Evolutionary conservation across 345 rosid species (phyloP).

Genomic region (Cardamine resedifolia): DNA sequence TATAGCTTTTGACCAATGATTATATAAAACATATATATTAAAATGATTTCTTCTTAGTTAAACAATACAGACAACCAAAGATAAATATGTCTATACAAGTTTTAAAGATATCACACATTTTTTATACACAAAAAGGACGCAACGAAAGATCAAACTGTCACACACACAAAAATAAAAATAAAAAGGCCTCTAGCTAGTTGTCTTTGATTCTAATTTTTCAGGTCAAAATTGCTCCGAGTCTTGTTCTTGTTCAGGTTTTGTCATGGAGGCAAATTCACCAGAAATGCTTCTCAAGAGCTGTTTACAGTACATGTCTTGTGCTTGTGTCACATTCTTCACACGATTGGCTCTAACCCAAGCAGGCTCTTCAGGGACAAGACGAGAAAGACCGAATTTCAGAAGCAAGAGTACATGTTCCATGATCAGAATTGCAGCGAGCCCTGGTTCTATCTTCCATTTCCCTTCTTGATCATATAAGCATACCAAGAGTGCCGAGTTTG

Average conservation of each 20-base stretch:
- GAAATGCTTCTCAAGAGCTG: slow-evolving; percentile 64
- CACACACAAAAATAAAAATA: not conserved
- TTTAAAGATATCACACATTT: slow-evolving; percentile 13
- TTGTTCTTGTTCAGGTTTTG: slow-evolving; percentile 23
- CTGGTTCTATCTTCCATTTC: slow-evolving; percentile 91
- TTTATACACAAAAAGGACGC: not conserved
- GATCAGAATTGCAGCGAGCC: slow-evolving; percentile 76
- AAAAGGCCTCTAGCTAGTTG: not conserved
- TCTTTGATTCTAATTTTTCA: not conserved
- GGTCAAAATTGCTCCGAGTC: not conserved
- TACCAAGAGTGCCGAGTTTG: slow-evolving; percentile 82
- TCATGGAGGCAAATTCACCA: slow-evolving; percentile 33
- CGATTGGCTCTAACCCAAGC: slow-evolving; percentile 90
- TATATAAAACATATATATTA: not conserved
- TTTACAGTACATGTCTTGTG: slow-evolving; percentile 68
- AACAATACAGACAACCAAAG: slow-evolving; percentile 12
- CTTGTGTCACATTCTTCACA: slow-evolving; percentile 66
- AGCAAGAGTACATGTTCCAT: slow-evolving; percentile 82
- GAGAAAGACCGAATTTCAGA: slow-evolving; percentile 78
- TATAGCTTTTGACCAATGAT: not conserved
- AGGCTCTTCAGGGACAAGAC: slow-evolving; percentile 90
- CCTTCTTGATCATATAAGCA: slow-evolving; percentile 88
- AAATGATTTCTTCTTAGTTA: slow-evolving; percentile 1
- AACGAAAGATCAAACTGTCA: slow-evolving; percentile 9
- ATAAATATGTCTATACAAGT: slow-evolving; percentile 19